Evolutionary conservation across 2,329 filamentous ascomycete genomes (phyloP).

Genomic region (Pseudogymnoascus sp.): DNA sequence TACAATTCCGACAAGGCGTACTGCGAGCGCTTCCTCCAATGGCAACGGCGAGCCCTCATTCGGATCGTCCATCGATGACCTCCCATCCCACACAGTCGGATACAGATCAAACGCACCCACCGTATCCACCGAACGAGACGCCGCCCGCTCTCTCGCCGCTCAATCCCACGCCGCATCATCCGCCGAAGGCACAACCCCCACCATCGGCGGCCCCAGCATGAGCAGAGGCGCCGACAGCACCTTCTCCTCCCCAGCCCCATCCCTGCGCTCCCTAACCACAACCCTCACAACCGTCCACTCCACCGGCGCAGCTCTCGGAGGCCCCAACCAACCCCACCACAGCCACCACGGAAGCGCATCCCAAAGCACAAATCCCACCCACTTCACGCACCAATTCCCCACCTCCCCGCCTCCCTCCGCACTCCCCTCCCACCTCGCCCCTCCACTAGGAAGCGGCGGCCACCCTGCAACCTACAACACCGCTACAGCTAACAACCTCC

Average conservation of each 20-base stretch:
- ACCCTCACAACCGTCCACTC: slow-evolving; percentile 83
- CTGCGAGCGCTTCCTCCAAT: slow-evolving; percentile 44
- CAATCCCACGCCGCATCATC: slow-evolving; percentile 64
- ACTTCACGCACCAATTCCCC: slow-evolving; percentile 60
- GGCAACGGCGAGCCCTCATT: slow-evolving; percentile 52
- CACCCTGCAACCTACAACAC: slow-evolving; percentile 65
- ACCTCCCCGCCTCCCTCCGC: slow-evolving; percentile 59
- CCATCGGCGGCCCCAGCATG: slow-evolving; percentile 55
- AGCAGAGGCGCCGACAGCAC: slow-evolving; percentile 66
- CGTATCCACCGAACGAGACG: slow-evolving; percentile 74
- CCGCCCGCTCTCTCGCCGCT: slow-evolving; percentile 63
- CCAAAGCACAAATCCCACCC: slow-evolving; percentile 35
- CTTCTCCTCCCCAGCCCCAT: slow-evolving; percentile 76
- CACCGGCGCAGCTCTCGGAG: slow-evolving; percentile 46
- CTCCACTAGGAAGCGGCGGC: slow-evolving; percentile 34
- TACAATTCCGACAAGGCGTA: slow-evolving; percentile 44
- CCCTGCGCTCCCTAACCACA: slow-evolving; percentile 71
- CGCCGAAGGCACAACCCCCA: slow-evolving; percentile 65
- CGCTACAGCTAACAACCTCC: slow-evolving; percentile 73
- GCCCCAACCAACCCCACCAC: slow-evolving; percentile 42
- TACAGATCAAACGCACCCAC: slow-evolving; percentile 54
- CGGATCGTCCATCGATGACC: slow-evolving; percentile 52
- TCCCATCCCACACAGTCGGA: slow-evolving; percentile 51
- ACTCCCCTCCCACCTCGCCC: slow-evolving; percentile 61
- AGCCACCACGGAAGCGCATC: slow-evolving; percentile 20